phyloP scores from a whole-genome alignment of 345 rosid species.

The Bretschneidera sinensis region DNA sequence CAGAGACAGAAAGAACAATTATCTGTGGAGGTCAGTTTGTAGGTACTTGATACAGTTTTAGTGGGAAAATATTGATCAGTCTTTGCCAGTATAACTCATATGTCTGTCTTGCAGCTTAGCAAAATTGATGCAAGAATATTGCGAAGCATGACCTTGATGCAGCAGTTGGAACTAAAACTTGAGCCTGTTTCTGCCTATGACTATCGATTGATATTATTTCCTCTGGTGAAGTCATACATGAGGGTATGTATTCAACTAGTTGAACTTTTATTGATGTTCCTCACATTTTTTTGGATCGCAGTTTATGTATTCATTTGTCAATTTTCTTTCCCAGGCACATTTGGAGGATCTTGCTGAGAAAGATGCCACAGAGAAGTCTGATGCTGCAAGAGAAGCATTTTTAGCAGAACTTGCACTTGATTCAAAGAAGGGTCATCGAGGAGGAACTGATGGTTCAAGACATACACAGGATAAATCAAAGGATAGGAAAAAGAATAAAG shows the following conservation, averaged over 20 bases:
- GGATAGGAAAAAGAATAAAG: conserved; percentile 80
- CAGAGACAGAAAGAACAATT: conserved; percentile 79
- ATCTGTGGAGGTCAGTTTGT: conserved; percentile 60
- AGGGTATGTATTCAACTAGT: conserved; percentile 50
- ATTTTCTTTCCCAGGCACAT: conserved; percentile 44
- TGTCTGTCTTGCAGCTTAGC: conserved; percentile 72
- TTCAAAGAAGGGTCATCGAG: conserved; percentile 59
- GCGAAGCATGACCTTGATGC: conserved; percentile 69
- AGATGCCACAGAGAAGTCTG: conserved; percentile 94
- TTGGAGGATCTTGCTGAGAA: conserved; percentile 92
- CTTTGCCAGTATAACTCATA: too few relatives aligned
- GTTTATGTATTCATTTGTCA: not conserved
- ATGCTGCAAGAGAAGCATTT: conserved; percentile 95
- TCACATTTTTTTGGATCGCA: conserved; percentile 12
- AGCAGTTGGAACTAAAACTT: conserved; percentile 78
- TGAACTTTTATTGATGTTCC: conserved; percentile 9
- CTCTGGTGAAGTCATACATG: conserved; percentile 75
- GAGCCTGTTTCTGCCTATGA: conserved; percentile 65
- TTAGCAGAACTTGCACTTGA: conserved; percentile 92
- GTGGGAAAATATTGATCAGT: not conserved
- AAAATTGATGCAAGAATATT: conserved; percentile 75
- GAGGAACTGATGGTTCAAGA: conserved; percentile 53
- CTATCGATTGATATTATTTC: conserved; percentile 59
- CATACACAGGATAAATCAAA: conserved; percentile 70
- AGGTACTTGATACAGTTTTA: conserved; percentile 14